A percentile compares a stretch with the other conserved stretches of the same genome.
phyloP scores from a whole-genome alignment of 768 basidiomycete species.

The Leucocoprinus leucothites region DNA sequence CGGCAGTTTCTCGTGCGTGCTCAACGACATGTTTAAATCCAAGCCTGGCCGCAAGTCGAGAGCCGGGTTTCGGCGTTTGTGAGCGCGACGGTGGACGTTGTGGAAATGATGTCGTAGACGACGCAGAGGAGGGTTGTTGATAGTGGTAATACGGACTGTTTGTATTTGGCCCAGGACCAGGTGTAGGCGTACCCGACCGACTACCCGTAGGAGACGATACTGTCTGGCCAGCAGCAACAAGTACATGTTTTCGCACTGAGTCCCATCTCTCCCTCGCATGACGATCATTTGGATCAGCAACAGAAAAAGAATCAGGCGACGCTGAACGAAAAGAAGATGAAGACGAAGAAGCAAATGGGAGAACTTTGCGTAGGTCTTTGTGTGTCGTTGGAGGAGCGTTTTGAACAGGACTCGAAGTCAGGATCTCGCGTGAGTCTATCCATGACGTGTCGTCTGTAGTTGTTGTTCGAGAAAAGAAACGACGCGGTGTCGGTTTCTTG shows the following conservation, averaged over 20 bases:
- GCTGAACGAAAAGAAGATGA: too few relatives aligned
- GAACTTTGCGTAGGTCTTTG: too few relatives aligned
- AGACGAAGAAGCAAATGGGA: too few relatives aligned
- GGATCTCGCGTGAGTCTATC: too few relatives aligned
- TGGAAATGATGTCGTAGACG: slow-evolving; percentile 17
- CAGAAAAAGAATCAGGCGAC: too few relatives aligned
- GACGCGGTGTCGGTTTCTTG: too few relatives aligned
- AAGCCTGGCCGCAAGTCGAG: slow-evolving; percentile 31
- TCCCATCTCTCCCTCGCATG: slow-evolving; percentile 47
- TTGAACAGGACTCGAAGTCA: too few relatives aligned
- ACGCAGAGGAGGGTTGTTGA: slow-evolving; percentile 25
- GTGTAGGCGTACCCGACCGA: slow-evolving; percentile 13
- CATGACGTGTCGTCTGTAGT: too few relatives aligned
- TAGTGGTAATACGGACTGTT: background rate
- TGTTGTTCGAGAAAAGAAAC: too few relatives aligned
- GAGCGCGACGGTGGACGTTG: slow-evolving; percentile 21
- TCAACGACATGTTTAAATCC: slow-evolving; percentile 68
- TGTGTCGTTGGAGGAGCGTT: too few relatives aligned
- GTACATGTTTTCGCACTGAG: slow-evolving; percentile 49
- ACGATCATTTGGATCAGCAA: too few relatives aligned
- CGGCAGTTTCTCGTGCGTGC: slow-evolving; percentile 48
- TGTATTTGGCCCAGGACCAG: slow-evolving; percentile 14
- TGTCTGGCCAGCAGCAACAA: slow-evolving; percentile 25
- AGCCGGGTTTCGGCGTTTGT: slow-evolving; percentile 19
- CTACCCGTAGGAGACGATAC: slow-evolving; percentile 14